Base-by-base conservation (phyloP, 441 rosid species). In the Omphalea diandra region DNA sequence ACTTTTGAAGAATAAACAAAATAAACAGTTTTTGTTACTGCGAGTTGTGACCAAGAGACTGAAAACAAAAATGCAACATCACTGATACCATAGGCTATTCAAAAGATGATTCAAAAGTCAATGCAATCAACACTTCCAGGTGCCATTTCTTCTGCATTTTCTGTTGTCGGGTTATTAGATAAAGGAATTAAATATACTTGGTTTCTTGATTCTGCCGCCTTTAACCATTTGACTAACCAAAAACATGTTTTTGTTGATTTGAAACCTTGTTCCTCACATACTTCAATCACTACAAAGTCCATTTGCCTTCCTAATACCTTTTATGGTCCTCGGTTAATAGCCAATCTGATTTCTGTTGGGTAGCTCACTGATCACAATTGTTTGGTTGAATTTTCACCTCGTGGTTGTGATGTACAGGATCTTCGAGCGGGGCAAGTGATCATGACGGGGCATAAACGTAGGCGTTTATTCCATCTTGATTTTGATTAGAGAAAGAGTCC, bases 381-480 rank as follows among this genome's bases (percentile, higher is more conserved):
- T 67, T 27, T 10, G 15, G 29, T 56, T 8, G 55, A 68, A 24
- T 55, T 68, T 27, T 68, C 38, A 2, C 2, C 38, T 40, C 0
- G 0, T 68, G 52, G 38, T 47, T 53, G 50, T 67, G 62, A 53
- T 54, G 62, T 67, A 8, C 27, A 67, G 26, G 62, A 53, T 29
- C 71, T 53, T 14, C 52, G 40, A 67, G n/a, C n/a, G n/a, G n/a
- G n/a, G n/a, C n/a, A n/a, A n/a, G n/a, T n/a, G n/a, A n/a, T n/a
- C n/a, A n/a, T n/a, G n/a, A n/a, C n/a, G n/a, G n/a, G n/a, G n/a
- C n/a, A n/a, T n/a, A n/a, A n/a, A n/a, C n/a, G n/a, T n/a, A n/a
- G n/a, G n/a, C n/a, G n/a, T n/a, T n/a, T n/a, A n/a, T n/a, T n/a
- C n/a, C n/a, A n/a, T n/a, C n/a, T n/a, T n/a, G n/a, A n/a, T n/a